Evolutionary conservation across 768 basidiomycete species (phyloP).

Genomic region (Boletus huronensis): DNA sequence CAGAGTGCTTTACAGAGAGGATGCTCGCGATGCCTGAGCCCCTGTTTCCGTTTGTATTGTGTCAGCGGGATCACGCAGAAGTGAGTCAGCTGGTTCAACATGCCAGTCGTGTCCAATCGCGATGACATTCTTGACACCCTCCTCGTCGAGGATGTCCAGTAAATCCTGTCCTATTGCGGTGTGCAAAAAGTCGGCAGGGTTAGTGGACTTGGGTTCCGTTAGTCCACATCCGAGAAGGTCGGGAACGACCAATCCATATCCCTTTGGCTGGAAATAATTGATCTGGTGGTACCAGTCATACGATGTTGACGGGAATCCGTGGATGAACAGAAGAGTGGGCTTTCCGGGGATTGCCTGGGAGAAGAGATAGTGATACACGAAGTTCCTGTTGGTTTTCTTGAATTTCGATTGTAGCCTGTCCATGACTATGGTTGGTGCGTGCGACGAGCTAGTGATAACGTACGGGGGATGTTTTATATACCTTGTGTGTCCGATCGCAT

Average conservation of each 20-base stretch:
- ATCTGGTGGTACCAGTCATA: conserved; percentile 43
- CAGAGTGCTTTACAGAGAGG: conserved; percentile 36
- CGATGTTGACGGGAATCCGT: conserved; percentile 44
- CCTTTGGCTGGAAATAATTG: conserved; percentile 35
- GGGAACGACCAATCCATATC: conserved; percentile 44
- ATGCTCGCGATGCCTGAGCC: conserved; percentile 34
- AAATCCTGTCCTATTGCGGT: conserved; percentile 32
- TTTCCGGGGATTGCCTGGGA: conserved; percentile 24
- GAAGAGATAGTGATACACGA: conserved; percentile 37
- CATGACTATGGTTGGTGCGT: conserved; percentile 13
- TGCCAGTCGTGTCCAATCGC: conserved; percentile 43
- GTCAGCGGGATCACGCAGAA: background rate
- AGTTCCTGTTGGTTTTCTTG: conserved; percentile 34
- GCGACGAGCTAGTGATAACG: background rate
- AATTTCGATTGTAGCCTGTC: conserved; percentile 28
- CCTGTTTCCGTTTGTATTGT: conserved; percentile 23
- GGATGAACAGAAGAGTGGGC: conserved; percentile 41
- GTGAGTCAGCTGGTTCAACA: background rate
- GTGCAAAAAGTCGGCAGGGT: conserved; percentile 26
- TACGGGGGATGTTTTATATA: conserved; percentile 10
- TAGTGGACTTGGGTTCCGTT: conserved; percentile 40
- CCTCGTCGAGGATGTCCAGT: conserved; percentile 38
- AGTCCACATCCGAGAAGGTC: conserved; percentile 47
- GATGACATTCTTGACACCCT: conserved; percentile 30
- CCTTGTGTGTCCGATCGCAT: conserved; percentile 9